Conservation (phyloP, 305 asterid species). For the Caryopteris hybrid region DNA sequence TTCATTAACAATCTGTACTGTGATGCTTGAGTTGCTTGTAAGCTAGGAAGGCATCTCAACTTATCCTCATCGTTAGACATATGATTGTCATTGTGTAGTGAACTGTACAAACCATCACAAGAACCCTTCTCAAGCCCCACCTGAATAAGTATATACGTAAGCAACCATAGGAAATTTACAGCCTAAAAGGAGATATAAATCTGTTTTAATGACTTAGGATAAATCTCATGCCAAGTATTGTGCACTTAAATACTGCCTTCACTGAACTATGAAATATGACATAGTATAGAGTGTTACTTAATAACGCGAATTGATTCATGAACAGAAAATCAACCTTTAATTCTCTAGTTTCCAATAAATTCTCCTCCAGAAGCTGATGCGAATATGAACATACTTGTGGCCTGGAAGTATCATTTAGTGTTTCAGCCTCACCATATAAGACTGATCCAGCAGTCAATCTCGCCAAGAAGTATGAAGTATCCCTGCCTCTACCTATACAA, state of each 20-base stretch:
- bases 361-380: constrained; percentile 40
- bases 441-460: constrained; percentile 43
- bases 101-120: constrained; percentile 22
- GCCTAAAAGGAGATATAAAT: not conserved
- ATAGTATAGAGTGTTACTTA: not conserved
- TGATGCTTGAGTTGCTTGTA: constrained; percentile 38
- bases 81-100: constrained; percentile 19
- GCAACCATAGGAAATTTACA: constrained; percentile 9
- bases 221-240: not conserved
- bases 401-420: constrained; percentile 39
- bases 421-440: constrained; percentile 46
- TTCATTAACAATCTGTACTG: constrained; percentile 58
- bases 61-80: constrained; percentile 22
- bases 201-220: not conserved
- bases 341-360: constrained; percentile 37
- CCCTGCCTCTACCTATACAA: constrained; percentile 54
- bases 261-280: not conserved
- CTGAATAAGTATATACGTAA: constrained; percentile 28
- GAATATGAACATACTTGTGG: constrained; percentile 38
- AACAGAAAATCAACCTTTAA: constrained; percentile 36
- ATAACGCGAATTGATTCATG: not conserved
- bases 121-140: constrained; percentile 32
- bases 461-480: constrained; percentile 32
- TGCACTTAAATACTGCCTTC: not conserved
- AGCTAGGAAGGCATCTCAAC: constrained; percentile 23